Base-by-base conservation (phyloP, 1,284 basidiomycete species). In the Ganoderma resinaceum region DNA sequence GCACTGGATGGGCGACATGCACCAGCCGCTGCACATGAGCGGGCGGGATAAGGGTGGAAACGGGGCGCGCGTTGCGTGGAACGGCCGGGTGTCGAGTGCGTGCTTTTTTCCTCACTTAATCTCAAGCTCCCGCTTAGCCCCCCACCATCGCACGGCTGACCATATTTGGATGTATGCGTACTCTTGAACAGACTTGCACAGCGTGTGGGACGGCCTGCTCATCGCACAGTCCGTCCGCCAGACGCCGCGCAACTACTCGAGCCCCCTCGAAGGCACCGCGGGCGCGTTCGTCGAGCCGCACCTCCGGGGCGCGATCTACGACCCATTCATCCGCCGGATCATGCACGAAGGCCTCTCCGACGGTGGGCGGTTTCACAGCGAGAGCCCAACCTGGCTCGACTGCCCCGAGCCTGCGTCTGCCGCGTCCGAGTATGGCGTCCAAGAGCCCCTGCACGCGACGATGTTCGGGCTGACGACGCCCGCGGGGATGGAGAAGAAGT, bases 1-100 rank as follows among this genome's bases (percentile, higher is more conserved):
- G 43, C 96, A 98, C 78, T 96, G 95, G 72, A 70, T 97, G 11
- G 96, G 96, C 0, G 96, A 98, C 77, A 84, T 97, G 84, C 96
- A 97, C 76, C 92, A 93, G 86, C 96, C 96, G 11, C 83, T 98
- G 62, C 96, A 98, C 79, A 85, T 98, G 53, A 93, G 93, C 0
- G 95, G 95, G 2, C 84, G 95, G 20, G 90, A 94, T 71, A 85
- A 92, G 38, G 96, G 96, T 2, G 96, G 96, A 1, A 98, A 98
- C 76, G 87, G 87, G 29, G 86, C 85, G 70, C 89, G 89, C 74
- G 92, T 95, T 37, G 75, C 81, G 14, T 95, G 93, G 77, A 91
- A 91, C 72, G 88, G 87, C 0, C 83, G 91, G 26, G 78, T 85
- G 58, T 91, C 91, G 2, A 93, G 91, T 92, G 67, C 69, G 89